Conservation (phyloP, 129 eudicot species). For the Flaveria brownii region DNA sequence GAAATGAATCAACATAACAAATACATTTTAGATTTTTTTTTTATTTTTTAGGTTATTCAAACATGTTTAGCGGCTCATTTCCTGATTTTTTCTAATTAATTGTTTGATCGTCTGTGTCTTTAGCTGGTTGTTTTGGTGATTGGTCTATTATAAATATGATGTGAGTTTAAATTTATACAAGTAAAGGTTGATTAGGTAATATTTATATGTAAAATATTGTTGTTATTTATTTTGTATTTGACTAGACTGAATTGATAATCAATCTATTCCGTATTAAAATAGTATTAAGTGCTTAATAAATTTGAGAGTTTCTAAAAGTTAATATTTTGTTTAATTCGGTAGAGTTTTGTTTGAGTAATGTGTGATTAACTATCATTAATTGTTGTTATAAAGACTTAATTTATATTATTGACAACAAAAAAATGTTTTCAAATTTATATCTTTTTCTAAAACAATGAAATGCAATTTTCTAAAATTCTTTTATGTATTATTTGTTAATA, state of each 20-base stretch:
- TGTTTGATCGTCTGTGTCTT: too few relatives aligned
- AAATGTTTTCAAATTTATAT: background rate
- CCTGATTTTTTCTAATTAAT: too few relatives aligned
- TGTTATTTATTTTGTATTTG: background rate
- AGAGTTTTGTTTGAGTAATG: background rate
- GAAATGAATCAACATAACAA: too few relatives aligned
- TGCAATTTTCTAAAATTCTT: background rate
- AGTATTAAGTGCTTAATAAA: background rate
- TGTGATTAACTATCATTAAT: background rate
- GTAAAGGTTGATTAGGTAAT: too few relatives aligned
- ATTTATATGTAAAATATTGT: too few relatives aligned
- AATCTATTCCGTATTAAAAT: background rate
- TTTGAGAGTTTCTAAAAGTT: conserved; percentile 2
- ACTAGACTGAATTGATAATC: background rate
- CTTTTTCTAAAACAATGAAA: too few relatives aligned
- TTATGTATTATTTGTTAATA: background rate
- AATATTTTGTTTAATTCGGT: background rate
- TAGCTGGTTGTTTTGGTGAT: too few relatives aligned
- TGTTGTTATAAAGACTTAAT: background rate
- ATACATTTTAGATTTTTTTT: too few relatives aligned
- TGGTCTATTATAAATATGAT: too few relatives aligned
- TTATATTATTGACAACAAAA: background rate
- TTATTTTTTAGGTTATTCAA: too few relatives aligned
- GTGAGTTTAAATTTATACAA: too few relatives aligned
- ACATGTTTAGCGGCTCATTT: too few relatives aligned